Conservation (phyloP, 441 rosid species). For the Brassica balearica region DNA sequence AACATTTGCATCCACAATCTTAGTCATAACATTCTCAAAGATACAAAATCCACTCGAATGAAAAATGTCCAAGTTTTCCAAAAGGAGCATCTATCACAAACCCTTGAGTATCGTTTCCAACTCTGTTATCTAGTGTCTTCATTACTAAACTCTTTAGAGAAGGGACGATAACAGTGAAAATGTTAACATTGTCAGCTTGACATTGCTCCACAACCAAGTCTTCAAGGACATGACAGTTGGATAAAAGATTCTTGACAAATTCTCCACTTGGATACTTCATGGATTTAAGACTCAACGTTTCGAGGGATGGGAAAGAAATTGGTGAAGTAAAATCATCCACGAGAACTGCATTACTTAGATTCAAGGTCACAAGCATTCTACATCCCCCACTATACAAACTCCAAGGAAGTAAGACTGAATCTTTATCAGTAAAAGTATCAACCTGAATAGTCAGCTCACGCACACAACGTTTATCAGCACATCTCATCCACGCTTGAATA, state of each 20-base stretch:
- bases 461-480: background rate
- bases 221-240: slow-evolving; percentile 32
- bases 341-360: background rate
- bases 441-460: slow-evolving; percentile 4
- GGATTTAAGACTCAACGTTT: background rate
- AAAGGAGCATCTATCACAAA: slow-evolving; percentile 22
- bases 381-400: background rate
- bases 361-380: slow-evolving; percentile 19
- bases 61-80: background rate
- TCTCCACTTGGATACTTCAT: slow-evolving; percentile 24
- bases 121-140: background rate
- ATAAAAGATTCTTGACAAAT: slow-evolving; percentile 9
- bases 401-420: slow-evolving; percentile 5
- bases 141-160: slow-evolving; percentile 3
- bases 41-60: background rate
- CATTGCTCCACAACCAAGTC: background rate
- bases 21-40: slow-evolving; percentile 9
- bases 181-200: background rate
- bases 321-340: background rate
- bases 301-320: background rate
- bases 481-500: background rate
- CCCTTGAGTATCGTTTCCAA: background rate
- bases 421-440: background rate
- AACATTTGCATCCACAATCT: slow-evolving; percentile 2
- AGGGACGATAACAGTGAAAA: slow-evolving; percentile 14